Evolutionary conservation across 1,139 yeast species (phyloP).

Genomic region (Geotrichum fermentans): DNA sequence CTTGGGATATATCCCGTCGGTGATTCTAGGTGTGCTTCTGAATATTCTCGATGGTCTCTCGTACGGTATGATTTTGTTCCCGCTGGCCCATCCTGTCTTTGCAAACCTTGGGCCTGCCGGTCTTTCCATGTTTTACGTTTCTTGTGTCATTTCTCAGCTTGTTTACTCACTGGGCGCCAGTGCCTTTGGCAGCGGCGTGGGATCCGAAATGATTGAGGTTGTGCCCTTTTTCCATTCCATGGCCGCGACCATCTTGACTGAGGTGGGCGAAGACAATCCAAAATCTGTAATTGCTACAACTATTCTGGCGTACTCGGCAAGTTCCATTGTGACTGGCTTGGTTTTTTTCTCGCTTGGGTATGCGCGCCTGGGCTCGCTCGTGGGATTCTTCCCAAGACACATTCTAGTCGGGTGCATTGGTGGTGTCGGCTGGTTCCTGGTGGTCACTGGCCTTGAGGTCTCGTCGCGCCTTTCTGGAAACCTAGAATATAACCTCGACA

Average conservation of each 20-base stretch:
- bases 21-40: constrained; percentile 72
- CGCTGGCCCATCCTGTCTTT: constrained; percentile 75
- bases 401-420: constrained; percentile 96
- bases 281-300: constrained; percentile 80
- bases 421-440: constrained; percentile 90
- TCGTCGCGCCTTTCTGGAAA: constrained; percentile 75
- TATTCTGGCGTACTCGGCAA: constrained; percentile 74
- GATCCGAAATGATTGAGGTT: constrained; percentile 97
- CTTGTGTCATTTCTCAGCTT: constrained; percentile 81
- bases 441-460: constrained; percentile 88
- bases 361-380: constrained; percentile 72
- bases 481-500: constrained; percentile 55
- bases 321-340: constrained; percentile 79
- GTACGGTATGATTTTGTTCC: constrained; percentile 96
- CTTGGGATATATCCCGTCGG: constrained; percentile 59
- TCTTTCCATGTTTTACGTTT: constrained; percentile 85
- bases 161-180: constrained; percentile 89
- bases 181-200: constrained; percentile 81
- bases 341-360: constrained; percentile 76
- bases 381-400: constrained; percentile 94
- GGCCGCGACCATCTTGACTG: constrained; percentile 66
- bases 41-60: constrained; percentile 90
- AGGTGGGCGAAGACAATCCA: constrained; percentile 50
- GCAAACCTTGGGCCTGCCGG: constrained; percentile 82
- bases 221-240: constrained; percentile 96